Base-by-base conservation (phyloP, 371 early-diverging fungal genomes). In the Vavraia culicis region DNA sequence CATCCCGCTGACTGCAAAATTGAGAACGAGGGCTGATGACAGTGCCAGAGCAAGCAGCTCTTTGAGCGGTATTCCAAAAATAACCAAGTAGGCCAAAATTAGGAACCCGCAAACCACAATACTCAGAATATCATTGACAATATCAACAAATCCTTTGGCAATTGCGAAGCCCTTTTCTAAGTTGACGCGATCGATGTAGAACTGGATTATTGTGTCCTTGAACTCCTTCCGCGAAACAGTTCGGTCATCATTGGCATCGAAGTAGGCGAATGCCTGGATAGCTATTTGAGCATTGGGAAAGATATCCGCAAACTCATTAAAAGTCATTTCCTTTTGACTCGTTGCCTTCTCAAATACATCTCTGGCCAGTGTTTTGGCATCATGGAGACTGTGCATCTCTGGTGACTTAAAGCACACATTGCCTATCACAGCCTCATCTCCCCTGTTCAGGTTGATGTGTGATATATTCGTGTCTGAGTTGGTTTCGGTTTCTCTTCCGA, bases 231-330 rank as follows among this genome's bases (percentile, higher is more conserved):
- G 65, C 8, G 61, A 36, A 10, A 70, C 46, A 13, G 3, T 33
- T 41, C 55, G 60, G 20, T 46, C 48, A 10, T 57, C 36, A 15
- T 45, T 47, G 5, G 44, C 41, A 46, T 66, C 68, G 57, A 70
- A 68, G 44, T 61, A 68, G 2, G 56, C 11, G 41, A 63, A 64
- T 33, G 68, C 65, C 52, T 63, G 57, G 22, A 58, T 23, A 5
- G 66, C 63, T n/a, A 41, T 36, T 36, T 68, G 58, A 37, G 61
- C n/a, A 32, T 23, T 60, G n/a, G 60, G 49, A 47, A 70, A 70
- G 10, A 67, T 66, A 13, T 32, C 47, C 33, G 44, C 58, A 47
- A 70, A 68, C 31, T 63, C 57, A 11, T 61, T 56, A 50, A 61
- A 61, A 9, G 42, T 54, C 14, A 70, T 41, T 0, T 61, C 45